Evolutionary conservation across 768 basidiomycete species (phyloP).

Genomic region (Podaxis sp.): DNA sequence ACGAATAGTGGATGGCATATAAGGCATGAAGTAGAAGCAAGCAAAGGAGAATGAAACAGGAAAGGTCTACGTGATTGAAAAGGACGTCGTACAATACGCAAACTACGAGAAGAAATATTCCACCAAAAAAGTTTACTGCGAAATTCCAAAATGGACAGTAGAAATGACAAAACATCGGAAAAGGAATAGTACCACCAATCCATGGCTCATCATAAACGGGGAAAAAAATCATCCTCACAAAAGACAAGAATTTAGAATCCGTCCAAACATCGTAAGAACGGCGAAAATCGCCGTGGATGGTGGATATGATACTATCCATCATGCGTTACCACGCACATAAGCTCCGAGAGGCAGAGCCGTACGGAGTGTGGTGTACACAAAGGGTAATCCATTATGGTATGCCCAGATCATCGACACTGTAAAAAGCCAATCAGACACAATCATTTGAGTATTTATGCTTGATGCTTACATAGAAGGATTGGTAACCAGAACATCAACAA

Average conservation of each 20-base stretch:
- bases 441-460: neutral
- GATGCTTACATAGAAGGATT: constrained; percentile 69
- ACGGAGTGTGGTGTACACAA: constrained; percentile 50
- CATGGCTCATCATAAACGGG: neutral
- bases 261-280: constrained; percentile 6
- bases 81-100: neutral
- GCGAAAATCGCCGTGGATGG: neutral
- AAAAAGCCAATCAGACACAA: neutral
- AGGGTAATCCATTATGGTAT: constrained; percentile 52
- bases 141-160: neutral
- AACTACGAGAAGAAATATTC: neutral
- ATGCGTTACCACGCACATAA: constrained; percentile 36
- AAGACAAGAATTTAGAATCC: constrained; percentile 9
- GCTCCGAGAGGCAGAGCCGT: constrained; percentile 46
- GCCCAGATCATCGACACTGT: constrained; percentile 65
- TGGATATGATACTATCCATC: constrained; percentile 17
- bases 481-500: constrained; percentile 85
- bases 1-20: neutral
- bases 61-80: neutral
- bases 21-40: neutral
- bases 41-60: neutral
- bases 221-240: neutral
- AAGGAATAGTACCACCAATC: neutral
- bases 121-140: neutral
- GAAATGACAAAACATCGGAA: neutral